Base-by-base conservation (phyloP, 1,284 basidiomycete genomes). In the Flammula alnicola region DNA sequence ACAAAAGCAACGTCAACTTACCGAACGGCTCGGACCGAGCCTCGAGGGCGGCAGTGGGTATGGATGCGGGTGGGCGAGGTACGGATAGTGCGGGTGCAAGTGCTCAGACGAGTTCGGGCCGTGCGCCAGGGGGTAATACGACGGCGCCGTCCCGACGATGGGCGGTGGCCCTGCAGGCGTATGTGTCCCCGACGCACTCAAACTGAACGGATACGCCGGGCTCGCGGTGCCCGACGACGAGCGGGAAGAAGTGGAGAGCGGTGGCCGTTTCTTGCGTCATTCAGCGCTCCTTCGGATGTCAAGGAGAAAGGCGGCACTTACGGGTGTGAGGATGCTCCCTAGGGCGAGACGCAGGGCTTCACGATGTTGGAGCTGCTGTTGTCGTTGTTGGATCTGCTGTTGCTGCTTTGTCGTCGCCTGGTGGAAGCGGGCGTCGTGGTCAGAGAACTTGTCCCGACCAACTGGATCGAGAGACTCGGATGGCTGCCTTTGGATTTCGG, bases 321-420 rank as follows among this genome's bases (percentile, higher is more conserved):
- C 77, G 55, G 77, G 76, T 30, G 72, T 65, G 11, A 80, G 59
- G 14, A 80, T 78, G 55, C 75, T 80, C 26, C 78, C 78, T 40
- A 80, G 58, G 1, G 73, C 77, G 8, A 77, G 68, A 23, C 75
- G 68, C 35, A 79, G 60, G 0, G 76, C 74, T 44, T 78, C 75
- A 36, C 68, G 72, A 55, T 76, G 74, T 26, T 72, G 71, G 1
- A 63, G 52, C 39, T 55, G 55, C 27, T 57, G 51, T n/a, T 58
- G 56, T 12, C 55, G 55, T 27, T 54, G 50, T 17, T 52, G 49
- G 3, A 44, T 49, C 25, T 53, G 43, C 4, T 19, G 27, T 32
- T 38, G 55, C 51, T 49, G 65, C 58, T 42, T 48, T 25, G 55
- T 51, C 25, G 43, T 25, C 42, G 25, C 19, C 36, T 40, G 16